A percentile compares a stretch with the other conserved stretches of the same genome.
phyloP scores from a whole-genome alignment of 2,329 filamentous ascomycete species.

The Sordariomycetes sp. region DNA sequence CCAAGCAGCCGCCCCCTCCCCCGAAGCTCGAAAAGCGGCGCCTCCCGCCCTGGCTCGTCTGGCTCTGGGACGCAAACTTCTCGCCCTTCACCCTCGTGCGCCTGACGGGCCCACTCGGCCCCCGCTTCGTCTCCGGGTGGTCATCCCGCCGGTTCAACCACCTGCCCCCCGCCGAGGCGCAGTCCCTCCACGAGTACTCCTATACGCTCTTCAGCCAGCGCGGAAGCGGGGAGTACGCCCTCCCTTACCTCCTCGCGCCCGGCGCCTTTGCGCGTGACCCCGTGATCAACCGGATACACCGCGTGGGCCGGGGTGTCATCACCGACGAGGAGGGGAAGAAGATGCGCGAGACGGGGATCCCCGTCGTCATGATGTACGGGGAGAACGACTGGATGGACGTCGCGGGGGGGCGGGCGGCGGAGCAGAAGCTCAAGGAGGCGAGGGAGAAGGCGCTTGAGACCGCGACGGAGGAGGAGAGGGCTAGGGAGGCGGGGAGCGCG shows the following conservation, averaged over 20 bases:
- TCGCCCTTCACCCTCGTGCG: slow-evolving; percentile 89
- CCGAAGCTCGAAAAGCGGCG: slow-evolving; percentile 29
- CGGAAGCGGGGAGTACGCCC: slow-evolving; percentile 85
- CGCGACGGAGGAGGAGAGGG: slow-evolving; percentile 54
- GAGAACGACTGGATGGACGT: slow-evolving; percentile 99
- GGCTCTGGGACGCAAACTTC: slow-evolving; percentile 94
- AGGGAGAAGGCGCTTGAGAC: slow-evolving; percentile 43
- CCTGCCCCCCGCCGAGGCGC: slow-evolving; percentile 64
- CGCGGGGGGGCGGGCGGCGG: slow-evolving; percentile 66
- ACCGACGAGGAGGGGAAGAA: slow-evolving; percentile 11
- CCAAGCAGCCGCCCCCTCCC: slow-evolving; percentile 19
- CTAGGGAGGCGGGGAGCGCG: slow-evolving; percentile 62
- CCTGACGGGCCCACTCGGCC: slow-evolving; percentile 77
- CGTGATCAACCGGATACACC: slow-evolving; percentile 74
- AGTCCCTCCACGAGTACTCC: slow-evolving; percentile 81
- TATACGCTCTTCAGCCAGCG: slow-evolving; percentile 89
- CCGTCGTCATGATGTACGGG: slow-evolving; percentile 89
- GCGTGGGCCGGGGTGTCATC: slow-evolving; percentile 63
- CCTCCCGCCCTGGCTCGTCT: slow-evolving; percentile 75
- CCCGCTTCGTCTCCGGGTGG: slow-evolving; percentile 88
- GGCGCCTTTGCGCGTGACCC: slow-evolving; percentile 85
- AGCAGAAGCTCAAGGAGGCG: slow-evolving; percentile 64
- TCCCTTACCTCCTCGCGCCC: slow-evolving; percentile 85
- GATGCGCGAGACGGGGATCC: slow-evolving; percentile 51
- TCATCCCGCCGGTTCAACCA: slow-evolving; percentile 86